phyloP scores from a whole-genome alignment of 2,329 filamentous ascomycete species.

The Volutella citrinella region DNA sequence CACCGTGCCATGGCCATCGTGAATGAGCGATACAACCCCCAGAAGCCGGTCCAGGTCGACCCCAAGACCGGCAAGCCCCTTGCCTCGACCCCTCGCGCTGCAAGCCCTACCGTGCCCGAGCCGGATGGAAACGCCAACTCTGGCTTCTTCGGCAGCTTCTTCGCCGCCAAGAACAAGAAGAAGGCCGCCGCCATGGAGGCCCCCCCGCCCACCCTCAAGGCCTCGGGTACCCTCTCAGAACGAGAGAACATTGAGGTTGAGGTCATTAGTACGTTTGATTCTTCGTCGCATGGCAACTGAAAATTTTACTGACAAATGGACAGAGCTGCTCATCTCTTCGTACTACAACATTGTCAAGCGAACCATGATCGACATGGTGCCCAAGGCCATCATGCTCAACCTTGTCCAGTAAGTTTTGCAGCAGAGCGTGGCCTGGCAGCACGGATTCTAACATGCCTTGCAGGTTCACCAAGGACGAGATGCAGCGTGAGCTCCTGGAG shows the following conservation, averaged over 20 bases:
- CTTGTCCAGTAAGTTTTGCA: constrained; percentile 83
- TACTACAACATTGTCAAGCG: constrained; percentile 98
- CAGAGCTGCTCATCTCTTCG: constrained; percentile 90
- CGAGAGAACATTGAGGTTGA: constrained; percentile 95
- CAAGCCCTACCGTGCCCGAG: constrained; percentile 67
- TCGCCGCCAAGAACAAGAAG: constrained; percentile 99
- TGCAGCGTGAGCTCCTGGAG: constrained; percentile 95
- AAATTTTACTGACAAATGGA: constrained; percentile 11
- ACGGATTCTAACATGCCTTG: constrained; percentile 19
- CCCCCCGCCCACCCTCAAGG: constrained; percentile 88
- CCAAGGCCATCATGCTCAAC: constrained; percentile 97
- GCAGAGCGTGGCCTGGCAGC: no score
- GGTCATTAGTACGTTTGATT: constrained; percentile 75
- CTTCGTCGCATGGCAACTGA: neutral
- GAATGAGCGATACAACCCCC: constrained; percentile 80
- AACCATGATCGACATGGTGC: constrained; percentile 99
- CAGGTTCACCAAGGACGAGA: constrained; percentile 94
- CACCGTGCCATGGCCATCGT: constrained; percentile 98
- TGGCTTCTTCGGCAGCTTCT: constrained; percentile 98
- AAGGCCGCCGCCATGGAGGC: constrained; percentile 99
- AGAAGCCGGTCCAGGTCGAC: constrained; percentile 90
- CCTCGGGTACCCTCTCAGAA: constrained; percentile 88
- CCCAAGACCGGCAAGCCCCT: constrained; percentile 98
- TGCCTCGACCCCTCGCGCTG: constrained; percentile 64
- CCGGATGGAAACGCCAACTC: constrained; percentile 52